phyloP scores from a whole-genome alignment of 2,329 filamentous ascomycete genomes.

The Corynespora cassiicola region DNA sequence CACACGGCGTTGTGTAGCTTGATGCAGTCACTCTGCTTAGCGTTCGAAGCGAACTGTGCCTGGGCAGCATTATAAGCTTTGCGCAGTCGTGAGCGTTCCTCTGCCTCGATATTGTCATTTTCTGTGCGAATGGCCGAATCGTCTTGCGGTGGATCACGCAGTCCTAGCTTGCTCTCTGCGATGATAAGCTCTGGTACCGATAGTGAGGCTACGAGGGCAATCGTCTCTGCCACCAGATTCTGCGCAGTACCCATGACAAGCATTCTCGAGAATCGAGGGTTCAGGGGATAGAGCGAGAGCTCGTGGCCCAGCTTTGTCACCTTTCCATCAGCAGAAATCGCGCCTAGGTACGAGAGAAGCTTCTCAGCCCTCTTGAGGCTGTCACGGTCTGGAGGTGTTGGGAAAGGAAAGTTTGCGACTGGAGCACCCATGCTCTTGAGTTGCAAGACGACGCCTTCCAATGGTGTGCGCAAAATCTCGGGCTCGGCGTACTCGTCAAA shows the following conservation, averaged over 20 bases:
- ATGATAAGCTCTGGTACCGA: slow-evolving; percentile 90
- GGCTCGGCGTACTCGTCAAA: slow-evolving; percentile 87
- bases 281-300: slow-evolving; percentile 87
- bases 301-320: slow-evolving; percentile 81
- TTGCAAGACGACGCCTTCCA: slow-evolving; percentile 88
- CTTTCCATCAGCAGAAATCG: slow-evolving; percentile 72
- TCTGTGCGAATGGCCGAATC: slow-evolving; percentile 60
- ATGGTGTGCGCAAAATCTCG: slow-evolving; percentile 87
- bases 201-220: slow-evolving; percentile 86
- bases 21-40: slow-evolving; percentile 80
- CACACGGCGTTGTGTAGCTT: slow-evolving; percentile 89
- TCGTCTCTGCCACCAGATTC: slow-evolving; percentile 81
- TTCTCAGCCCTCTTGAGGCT: slow-evolving; percentile 85
- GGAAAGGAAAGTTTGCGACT: slow-evolving; percentile 94
- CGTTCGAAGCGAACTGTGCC: slow-evolving; percentile 78
- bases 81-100: slow-evolving; percentile 69
- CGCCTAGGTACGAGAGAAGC: slow-evolving; percentile 83
- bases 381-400: slow-evolving; percentile 80
- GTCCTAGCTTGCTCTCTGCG: slow-evolving; percentile 77
- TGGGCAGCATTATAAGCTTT: slow-evolving; percentile 75
- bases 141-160: slow-evolving; percentile 55
- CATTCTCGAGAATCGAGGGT: slow-evolving; percentile 89
- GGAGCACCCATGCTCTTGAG: slow-evolving; percentile 94
- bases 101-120: slow-evolving; percentile 74
- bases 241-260: slow-evolving; percentile 86